phyloP scores from a whole-genome alignment of 1,139 yeast species.

The Zhuliangozyma blackwelliae region DNA sequence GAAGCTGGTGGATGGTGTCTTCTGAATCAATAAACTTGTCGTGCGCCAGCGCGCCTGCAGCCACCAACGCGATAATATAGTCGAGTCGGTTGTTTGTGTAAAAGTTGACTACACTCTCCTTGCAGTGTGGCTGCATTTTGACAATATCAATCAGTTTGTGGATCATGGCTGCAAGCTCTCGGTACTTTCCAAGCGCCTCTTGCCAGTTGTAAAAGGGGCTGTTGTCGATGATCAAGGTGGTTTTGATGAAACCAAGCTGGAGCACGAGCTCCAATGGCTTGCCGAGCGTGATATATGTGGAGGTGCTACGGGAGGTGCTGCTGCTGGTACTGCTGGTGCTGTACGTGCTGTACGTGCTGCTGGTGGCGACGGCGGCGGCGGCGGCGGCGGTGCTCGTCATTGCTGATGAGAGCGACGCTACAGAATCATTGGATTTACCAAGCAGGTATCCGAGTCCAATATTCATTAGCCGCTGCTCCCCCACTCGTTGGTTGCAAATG shows the following conservation, averaged over 20 bases:
- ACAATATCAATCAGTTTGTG: background rate
- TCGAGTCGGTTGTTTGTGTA: conserved; percentile 1
- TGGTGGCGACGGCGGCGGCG: no score
- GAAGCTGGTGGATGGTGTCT: background rate
- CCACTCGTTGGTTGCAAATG: no score
- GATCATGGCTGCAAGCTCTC: background rate
- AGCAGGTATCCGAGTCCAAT: no score
- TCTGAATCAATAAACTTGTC: background rate
- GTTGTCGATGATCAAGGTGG: conserved; percentile 5
- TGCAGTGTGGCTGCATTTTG: background rate
- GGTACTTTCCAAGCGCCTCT: background rate
- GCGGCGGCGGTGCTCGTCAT: no score
- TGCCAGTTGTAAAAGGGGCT: conserved; percentile 3
- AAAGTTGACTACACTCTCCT: background rate
- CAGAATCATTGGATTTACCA: no score
- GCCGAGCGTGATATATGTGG: no score
- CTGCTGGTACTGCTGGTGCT: no score
- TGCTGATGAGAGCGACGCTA: no score
- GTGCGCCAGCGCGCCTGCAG: no score
- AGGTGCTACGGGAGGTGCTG: no score
- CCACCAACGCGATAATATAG: conserved; percentile 1
- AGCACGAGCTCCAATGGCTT: conserved; percentile 1
- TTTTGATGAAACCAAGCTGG: conserved; percentile 4
- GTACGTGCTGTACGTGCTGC: no score
- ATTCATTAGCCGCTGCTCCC: no score